Evolutionary conservation across 2,329 filamentous ascomycete species (phyloP).

Genomic region (Penicillium digitatum): DNA sequence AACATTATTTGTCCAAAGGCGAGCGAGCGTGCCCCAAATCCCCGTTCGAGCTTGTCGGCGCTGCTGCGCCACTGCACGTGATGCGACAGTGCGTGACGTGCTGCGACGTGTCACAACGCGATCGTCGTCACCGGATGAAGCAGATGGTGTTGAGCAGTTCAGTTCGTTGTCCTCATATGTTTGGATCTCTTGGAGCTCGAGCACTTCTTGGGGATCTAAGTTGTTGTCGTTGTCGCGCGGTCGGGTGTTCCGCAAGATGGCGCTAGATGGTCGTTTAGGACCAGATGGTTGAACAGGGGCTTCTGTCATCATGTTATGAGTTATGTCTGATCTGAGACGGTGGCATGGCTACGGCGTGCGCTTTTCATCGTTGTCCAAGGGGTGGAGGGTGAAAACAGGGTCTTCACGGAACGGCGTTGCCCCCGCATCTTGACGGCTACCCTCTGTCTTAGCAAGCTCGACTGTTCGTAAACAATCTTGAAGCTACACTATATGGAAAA

Average conservation of each 20-base stretch:
- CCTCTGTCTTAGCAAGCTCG: not conserved
- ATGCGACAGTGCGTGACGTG: constrained; percentile 16
- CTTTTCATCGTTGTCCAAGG: not conserved
- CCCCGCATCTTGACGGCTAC: not conserved
- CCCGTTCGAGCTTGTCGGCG: constrained; percentile 32
- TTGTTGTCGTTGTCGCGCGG: not conserved
- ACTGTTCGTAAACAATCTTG: not conserved
- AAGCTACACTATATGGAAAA: not conserved
- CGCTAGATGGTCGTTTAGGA: constrained; percentile 1
- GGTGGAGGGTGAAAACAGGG: not conserved
- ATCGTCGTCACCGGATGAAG: constrained; percentile 35
- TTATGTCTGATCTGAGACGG: not conserved
- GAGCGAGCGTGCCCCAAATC: constrained; percentile 65
- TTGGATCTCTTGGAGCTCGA: constrained; percentile 33
- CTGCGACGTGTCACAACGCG: constrained; percentile 28
- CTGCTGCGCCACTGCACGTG: constrained; percentile 1
- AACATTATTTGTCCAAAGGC: constrained; percentile 67
- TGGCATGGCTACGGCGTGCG: not conserved
- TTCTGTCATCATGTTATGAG: not conserved
- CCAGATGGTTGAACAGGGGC: not conserved
- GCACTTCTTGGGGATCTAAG: constrained; percentile 12
- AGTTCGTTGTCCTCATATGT: constrained; percentile 27
- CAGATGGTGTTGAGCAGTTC: constrained; percentile 25
- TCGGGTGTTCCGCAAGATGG: constrained; percentile 5
- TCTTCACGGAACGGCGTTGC: not conserved